Percentiles rank a stretch among this genome's conserved stretches.
phyloP scores from a whole-genome alignment of 345 rosid genomes.

The Populus alba region DNA sequence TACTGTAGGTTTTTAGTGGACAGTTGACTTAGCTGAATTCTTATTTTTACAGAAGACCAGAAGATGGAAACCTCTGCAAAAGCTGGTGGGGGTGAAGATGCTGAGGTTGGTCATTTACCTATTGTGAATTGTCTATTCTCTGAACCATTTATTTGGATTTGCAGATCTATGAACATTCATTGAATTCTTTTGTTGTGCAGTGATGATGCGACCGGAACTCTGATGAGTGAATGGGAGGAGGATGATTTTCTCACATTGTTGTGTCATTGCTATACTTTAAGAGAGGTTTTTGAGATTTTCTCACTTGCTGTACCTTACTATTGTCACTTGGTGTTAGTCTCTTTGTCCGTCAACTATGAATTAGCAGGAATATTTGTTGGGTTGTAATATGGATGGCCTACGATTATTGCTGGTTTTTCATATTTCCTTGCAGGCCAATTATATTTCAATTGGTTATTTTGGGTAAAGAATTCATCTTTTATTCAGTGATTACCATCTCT shows the following conservation, averaged over 20 bases:
- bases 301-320: slow-evolving; percentile 6
- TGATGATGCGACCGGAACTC: not conserved
- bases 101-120: slow-evolving; percentile 15
- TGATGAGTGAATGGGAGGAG: slow-evolving; percentile 4
- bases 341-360: not conserved
- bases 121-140: not conserved
- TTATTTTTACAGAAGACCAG: slow-evolving; percentile 14
- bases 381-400: not conserved
- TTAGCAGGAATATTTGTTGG: slow-evolving; percentile 11
- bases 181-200: slow-evolving; percentile 1
- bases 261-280: slow-evolving; percentile 1
- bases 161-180: not conserved
- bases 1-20: not conserved
- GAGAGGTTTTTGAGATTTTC: slow-evolving; percentile 1
- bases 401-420: slow-evolving; percentile 3
- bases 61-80: slow-evolving; percentile 18
- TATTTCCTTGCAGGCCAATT: not conserved
- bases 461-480: not conserved
- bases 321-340: slow-evolving; percentile 3
- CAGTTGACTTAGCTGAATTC: not conserved
- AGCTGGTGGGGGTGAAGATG: slow-evolving; percentile 15
- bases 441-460: not conserved
- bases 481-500: too few species aligned
- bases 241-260: slow-evolving; percentile 10
- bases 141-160: not conserved